Evolutionary conservation across 2,329 filamentous ascomycete species (phyloP), one percentile per base, ranked within the genome.

Genomic region (Periconia sp.): DNA sequence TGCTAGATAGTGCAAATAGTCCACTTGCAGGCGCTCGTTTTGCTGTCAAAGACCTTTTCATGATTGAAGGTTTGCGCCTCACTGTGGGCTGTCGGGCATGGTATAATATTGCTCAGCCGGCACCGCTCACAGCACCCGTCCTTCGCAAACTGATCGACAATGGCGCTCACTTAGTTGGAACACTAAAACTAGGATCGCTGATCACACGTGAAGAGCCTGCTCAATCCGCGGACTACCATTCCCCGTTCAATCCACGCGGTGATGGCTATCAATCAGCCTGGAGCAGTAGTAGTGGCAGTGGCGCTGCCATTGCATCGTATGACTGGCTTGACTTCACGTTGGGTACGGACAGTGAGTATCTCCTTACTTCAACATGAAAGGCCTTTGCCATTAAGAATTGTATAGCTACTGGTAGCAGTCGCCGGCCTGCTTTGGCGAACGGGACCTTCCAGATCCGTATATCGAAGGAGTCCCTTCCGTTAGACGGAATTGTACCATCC

Each of bases 141-240:
- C 7, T 25, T 7, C 23, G 12, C n/a, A 12, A 25, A 25, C 23
- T 25, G 8, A 12, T 25, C 7, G 23, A 25, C 12, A 12, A 12
- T 25, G 23, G 23, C 23, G 23, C 23, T 12, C 7, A 12, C 12
- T 12, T 25, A 25, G 8, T 25, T 25, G 23, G 23, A 25, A 25
- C 15, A 31, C n/a, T 31, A 31, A 78, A 76, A 48, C 72, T 71
- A 3, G 66, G 71, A 0, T 74, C 77, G 48, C 72, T 80, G 31
- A 70, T 70, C 10, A 57, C 41, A 4, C 42, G 41, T 17, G 37
- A 40, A 26, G 26, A 40, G 10, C 26, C 37, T 13, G 18, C 21
- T 4, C 16, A 40, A 16, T n/a, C 13, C 8, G 18, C 18, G 11
- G 37, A 40, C n/a, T 40, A 24, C 11, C 12, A 10, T 7, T 16